These are phyloP conservation scores for Schizonepeta tenuifolia DNA, from an alignment of 257 asterid species.

Conservation along the genomic window DNA sequence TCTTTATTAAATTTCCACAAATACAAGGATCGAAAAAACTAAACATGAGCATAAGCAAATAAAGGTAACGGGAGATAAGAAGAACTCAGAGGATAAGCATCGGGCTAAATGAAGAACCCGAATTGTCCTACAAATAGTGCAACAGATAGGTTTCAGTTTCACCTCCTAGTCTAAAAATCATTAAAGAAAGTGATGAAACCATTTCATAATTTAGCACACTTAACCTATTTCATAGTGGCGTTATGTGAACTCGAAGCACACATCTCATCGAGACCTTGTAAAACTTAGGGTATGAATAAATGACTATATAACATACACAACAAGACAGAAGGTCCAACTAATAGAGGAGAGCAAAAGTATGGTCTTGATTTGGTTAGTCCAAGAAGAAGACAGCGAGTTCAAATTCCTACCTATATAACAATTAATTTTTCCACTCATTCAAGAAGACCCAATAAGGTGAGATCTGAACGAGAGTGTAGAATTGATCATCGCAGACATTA, in stretches of 20 bases:
- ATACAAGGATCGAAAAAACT: neutral
- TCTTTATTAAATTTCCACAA: neutral
- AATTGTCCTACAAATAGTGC: neutral
- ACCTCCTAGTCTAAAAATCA: neutral
- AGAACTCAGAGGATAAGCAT: neutral
- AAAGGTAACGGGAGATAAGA: no score
- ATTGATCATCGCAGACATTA: neutral
- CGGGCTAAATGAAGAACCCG: neutral
- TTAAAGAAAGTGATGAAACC: neutral
- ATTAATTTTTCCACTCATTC: neutral
- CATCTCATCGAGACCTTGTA: no score
- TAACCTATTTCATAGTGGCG: no score
- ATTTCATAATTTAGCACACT: no score
- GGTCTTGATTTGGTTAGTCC: neutral
- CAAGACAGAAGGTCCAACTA: no score
- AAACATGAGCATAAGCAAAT: neutral
- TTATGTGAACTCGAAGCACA: no score
- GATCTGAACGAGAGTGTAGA: conserved; percentile 8
- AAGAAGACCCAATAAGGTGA: neutral
- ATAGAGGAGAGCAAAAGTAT: neutral
- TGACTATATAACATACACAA: no score
- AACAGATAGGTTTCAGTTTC: neutral
- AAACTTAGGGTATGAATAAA: no score
- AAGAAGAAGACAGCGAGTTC: neutral
- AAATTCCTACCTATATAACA: neutral